Evolutionary conservation across 2,329 filamentous ascomycete species (phyloP), one percentile per base, ranked within the genome.

Genomic region (Apiospora kogelbergensis): DNA sequence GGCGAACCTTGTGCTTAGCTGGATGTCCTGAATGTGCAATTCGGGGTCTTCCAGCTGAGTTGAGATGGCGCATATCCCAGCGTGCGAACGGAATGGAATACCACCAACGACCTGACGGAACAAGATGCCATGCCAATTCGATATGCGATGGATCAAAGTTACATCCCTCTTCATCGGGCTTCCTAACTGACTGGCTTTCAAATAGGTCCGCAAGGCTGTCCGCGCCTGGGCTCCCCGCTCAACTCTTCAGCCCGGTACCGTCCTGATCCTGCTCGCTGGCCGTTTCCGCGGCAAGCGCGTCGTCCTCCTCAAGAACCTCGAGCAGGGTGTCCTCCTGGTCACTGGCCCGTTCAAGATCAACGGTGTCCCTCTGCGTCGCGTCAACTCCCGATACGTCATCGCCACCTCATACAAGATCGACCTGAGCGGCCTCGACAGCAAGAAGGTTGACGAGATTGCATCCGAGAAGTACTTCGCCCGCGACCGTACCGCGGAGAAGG

Each of bases 271-370:
- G 84, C 94, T 99, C 83, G 96, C 96, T 84, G 96, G 96, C 81
- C 96, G 96, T 82, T 99, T 98, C 94, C 95, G 96, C 81, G 96
- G 96, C 90, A 99, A 99, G 94, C 96, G 96, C 84, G 96, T 99
- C 81, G 89, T 99, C 81, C 94, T 98, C 86, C 93, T 99, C 84
- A 98, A 98, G 91, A 90, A 92, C 85, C 95, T 99, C 81, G 89
- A 93, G 82, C 94, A 98, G 88, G 96, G 96, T 87, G 94, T 98
- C 76, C 94, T 99, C 84, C 94, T 99, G 84, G 94, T 99, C 80
- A 99, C 96, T 82, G 96, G 96, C 80, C 96, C 96, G 83, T 99
- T 98, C 93, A 99, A 98, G 92, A 92, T 99, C 88, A 99, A 99
- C 89, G 96, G 96, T 85, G 96, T 99, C 76, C 96, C 96, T 78